Evolutionary conservation across 169 alveolate species (phyloP), one percentile per base, ranked within the genome.

Genomic region (Eimeria zaria): DNA sequence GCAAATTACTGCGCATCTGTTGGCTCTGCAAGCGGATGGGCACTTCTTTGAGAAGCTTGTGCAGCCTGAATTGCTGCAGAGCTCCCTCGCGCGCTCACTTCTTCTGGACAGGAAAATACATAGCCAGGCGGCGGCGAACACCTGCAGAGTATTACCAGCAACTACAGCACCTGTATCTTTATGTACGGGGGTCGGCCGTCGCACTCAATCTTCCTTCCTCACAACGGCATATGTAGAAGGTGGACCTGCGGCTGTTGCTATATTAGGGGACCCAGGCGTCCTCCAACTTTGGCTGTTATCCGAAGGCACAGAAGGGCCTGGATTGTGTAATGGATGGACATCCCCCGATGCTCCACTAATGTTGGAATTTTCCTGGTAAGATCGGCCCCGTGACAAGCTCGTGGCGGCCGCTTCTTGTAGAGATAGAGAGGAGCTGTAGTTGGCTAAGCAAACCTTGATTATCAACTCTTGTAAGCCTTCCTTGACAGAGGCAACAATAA

Each of bases 1-100:
- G 20, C 36, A 87, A 0, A 58, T 27, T 39, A 18, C 93, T 2
- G 8, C 73, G 0, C 81, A 60, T n/a, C 1, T 87, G 93, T 53
- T 87, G 78, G 93, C 93, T 36, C 64, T 87, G 48, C 74, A 55
- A 44, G 78, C 18, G 58, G 93, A 87, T 62, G 93, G 93, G 51
- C 20, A 16, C 16, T 41, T 87, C 58, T 55, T 16, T 58, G 80
- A 48, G 9, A 6, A 11, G 81, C 44, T 48, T 48, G 48, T 87
- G 58, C 67, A 87, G 41, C 78, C 78, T 20, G 81, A 5, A 20
- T 41, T 58, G 78, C 83, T 87, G 78, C 64, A 62, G 62, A 58
- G 33, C 44, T 6, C 81, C 62, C 81, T 71, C n/a, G 39, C 93
- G 51, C 93, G 48, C 44, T 62, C 81, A 51, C 93, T 39, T n/a